Evolutionary conservation across 768 basidiomycete genomes (phyloP).

Genomic region (Leccinum olivaceopallidum): DNA sequence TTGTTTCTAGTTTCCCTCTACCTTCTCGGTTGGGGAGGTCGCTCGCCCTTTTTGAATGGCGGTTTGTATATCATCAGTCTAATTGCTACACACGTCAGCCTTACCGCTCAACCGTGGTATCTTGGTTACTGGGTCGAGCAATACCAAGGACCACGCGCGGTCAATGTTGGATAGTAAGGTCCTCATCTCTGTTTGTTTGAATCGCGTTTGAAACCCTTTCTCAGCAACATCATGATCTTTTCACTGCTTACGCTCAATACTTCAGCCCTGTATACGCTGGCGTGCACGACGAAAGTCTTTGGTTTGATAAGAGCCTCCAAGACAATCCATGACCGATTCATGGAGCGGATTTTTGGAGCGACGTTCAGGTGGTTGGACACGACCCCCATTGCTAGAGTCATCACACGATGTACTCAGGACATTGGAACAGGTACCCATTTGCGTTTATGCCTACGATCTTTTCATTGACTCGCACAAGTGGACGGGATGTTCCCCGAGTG

Average conservation of each 20-base stretch:
- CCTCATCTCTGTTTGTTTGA: not conserved
- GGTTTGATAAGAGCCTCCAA: constrained; percentile 55
- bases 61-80: constrained; percentile 16
- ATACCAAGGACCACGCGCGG: constrained; percentile 28
- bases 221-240: constrained; percentile 53
- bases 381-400: constrained; percentile 31
- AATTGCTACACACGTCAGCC: constrained; percentile 21
- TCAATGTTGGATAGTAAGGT: constrained; percentile 36
- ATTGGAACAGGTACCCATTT: constrained; percentile 34
- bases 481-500: constrained; percentile 6
- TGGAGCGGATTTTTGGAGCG: constrained; percentile 55
- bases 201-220: not conserved
- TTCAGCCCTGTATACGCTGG: constrained; percentile 34
- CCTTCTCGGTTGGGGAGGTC: constrained; percentile 25
- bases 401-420: constrained; percentile 47
- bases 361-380: constrained; percentile 61
- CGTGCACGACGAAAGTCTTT: constrained; percentile 40
- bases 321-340: constrained; percentile 50
- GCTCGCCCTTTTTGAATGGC: constrained; percentile 34
- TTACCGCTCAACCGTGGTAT: constrained; percentile 38
- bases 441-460: not conserved
- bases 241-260: constrained; percentile 35
- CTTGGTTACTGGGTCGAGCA: constrained; percentile 36
- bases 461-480: constrained; percentile 12
- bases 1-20: constrained; percentile 9